These are phyloP conservation scores for Aspergillus mulundensis DNA, from an alignment of 495 filamentous ascomycete species.

Conservation along the genomic window DNA sequence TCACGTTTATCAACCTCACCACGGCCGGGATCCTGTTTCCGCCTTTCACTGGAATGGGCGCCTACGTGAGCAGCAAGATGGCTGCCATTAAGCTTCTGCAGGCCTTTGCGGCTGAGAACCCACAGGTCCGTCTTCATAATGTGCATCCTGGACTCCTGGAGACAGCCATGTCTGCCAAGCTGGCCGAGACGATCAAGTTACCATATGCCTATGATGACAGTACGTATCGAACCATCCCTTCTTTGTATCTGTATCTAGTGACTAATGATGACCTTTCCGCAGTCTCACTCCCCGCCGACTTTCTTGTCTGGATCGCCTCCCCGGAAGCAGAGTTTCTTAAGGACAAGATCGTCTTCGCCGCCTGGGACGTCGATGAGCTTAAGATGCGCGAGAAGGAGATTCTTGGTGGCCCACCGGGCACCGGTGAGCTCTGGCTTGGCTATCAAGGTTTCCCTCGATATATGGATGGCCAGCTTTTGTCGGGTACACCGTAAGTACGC, in stretches of 20 bases:
- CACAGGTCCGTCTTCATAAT: conserved; percentile 31
- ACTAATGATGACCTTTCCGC: not conserved
- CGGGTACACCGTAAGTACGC: not conserved
- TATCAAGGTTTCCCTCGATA: conserved; percentile 22
- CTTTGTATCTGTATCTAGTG: not conserved
- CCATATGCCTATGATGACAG: conserved; percentile 18
- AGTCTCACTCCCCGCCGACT: conserved; percentile 26
- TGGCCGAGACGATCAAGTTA: conserved; percentile 13
- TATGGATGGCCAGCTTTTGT: conserved; percentile 16
- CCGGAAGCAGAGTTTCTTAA: conserved; percentile 39
- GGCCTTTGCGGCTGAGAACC: conserved; percentile 38
- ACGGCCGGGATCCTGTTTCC: conserved; percentile 27
- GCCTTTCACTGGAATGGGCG: conserved; percentile 24
- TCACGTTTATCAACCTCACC: conserved; percentile 27
- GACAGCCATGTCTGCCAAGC: conserved; percentile 28
- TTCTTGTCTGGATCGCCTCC: conserved; percentile 38
- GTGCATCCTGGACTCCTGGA: conserved; percentile 37
- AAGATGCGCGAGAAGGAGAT: conserved; percentile 51
- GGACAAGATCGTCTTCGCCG: conserved; percentile 36
- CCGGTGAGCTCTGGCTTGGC: conserved; percentile 23
- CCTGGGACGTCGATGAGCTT: conserved; percentile 52
- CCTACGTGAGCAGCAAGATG: conserved; percentile 37
- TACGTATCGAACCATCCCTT: too few species aligned
- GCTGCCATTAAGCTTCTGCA: conserved; percentile 37
- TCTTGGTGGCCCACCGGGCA: conserved; percentile 16